Conservation (phyloP, 192 early-diverging fungal species). For the Coemansia sp. region DNA sequence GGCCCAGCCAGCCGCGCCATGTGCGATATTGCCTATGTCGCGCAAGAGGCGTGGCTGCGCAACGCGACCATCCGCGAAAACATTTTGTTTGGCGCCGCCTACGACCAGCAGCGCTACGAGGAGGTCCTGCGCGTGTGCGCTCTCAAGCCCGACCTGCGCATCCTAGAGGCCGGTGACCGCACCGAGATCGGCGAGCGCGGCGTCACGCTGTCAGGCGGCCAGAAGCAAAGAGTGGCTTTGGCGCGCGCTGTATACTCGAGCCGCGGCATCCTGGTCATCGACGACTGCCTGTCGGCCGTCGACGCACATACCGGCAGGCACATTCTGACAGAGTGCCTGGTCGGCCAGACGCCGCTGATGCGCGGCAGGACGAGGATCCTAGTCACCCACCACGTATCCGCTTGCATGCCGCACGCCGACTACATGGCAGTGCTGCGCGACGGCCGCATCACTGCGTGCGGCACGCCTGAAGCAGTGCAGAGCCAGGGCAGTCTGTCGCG, state of each 20-base stretch:
- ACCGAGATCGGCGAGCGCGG: slow-evolving; percentile 94
- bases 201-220: slow-evolving; percentile 80
- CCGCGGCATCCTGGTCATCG: slow-evolving; percentile 70
- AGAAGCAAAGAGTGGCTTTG: slow-evolving; percentile 81
- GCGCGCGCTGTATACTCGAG: slow-evolving; percentile 83
- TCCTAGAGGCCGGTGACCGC: slow-evolving; percentile 80
- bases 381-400: slow-evolving; percentile 87
- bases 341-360: slow-evolving; percentile 61
- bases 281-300: slow-evolving; percentile 93
- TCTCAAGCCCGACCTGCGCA: slow-evolving; percentile 74
- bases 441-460: slow-evolving; percentile 58
- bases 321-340: slow-evolving; percentile 74
- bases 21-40: slow-evolving; percentile 77
- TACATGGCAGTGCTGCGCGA: slow-evolving; percentile 66
- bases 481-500: slow-evolving; percentile 30
- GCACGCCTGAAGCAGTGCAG: slow-evolving; percentile 52
- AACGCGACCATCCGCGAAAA: slow-evolving; percentile 78
- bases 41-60: slow-evolving; percentile 75
- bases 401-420: slow-evolving; percentile 57
- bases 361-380: slow-evolving; percentile 74
- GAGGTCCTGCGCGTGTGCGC: slow-evolving; percentile 84
- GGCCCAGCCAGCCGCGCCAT: slow-evolving; percentile 21
- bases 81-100: slow-evolving; percentile 81
- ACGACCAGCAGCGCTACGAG: slow-evolving; percentile 71
- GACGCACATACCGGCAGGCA: slow-evolving; percentile 93